phyloP scores from a whole-genome alignment of 179 eudicot species.

The Corrigiola litoralis region DNA sequence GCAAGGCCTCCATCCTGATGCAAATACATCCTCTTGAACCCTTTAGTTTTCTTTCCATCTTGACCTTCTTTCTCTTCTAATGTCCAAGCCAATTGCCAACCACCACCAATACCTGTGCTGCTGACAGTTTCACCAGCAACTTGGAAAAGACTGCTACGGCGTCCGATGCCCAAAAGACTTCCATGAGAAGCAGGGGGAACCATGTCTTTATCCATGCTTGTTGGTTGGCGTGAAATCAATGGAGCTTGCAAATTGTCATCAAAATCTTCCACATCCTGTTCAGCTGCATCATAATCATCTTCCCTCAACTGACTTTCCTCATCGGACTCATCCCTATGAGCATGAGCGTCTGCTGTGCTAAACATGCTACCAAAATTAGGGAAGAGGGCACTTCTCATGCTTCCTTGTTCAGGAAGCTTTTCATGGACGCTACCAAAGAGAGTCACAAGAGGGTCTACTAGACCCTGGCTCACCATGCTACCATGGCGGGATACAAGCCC shows the following conservation, averaged over 20 bases:
- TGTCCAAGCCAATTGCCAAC: slow-evolving; percentile 78
- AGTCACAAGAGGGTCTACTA: slow-evolving; percentile 73
- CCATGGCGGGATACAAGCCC: slow-evolving; percentile 64
- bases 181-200: slow-evolving; percentile 38
- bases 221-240: slow-evolving; percentile 58
- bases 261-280: slow-evolving; percentile 37
- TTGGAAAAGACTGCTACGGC: slow-evolving; percentile 50
- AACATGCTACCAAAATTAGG: slow-evolving; percentile 75
- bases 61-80: slow-evolving; percentile 62
- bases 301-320: slow-evolving; percentile 61
- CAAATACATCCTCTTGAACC: slow-evolving; percentile 67
- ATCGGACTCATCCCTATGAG: slow-evolving; percentile 57
- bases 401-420: slow-evolving; percentile 56
- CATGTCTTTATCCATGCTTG: slow-evolving; percentile 48
- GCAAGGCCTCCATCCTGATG: slow-evolving; percentile 51
- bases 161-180: slow-evolving; percentile 38
- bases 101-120: slow-evolving; percentile 76
- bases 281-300: slow-evolving; percentile 42
- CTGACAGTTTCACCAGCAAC: slow-evolving; percentile 57
- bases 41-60: slow-evolving; percentile 59
- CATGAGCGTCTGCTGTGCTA: slow-evolving; percentile 40
- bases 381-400: slow-evolving; percentile 54
- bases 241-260: slow-evolving; percentile 65
- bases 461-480: slow-evolving; percentile 45
- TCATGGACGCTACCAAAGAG: slow-evolving; percentile 82